phyloP scores from a whole-genome alignment of 2,329 filamentous ascomycete species.

The Fusarium pseudograminearum region DNA sequence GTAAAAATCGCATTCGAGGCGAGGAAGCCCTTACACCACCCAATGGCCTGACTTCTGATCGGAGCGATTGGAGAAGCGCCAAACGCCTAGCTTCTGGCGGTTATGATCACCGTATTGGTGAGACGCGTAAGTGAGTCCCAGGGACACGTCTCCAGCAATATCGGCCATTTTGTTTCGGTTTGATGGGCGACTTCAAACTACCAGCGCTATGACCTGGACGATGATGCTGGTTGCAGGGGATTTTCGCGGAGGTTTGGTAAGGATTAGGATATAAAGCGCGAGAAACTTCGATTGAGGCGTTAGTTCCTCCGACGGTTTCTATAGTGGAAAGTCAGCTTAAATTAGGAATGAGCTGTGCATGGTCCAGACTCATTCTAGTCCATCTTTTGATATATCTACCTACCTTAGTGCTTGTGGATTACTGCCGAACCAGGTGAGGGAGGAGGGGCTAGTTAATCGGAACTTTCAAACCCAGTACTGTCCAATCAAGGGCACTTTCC shows the following conservation, averaged over 20 bases:
- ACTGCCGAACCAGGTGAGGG: constrained; percentile 9
- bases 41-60: constrained; percentile 47
- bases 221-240: constrained; percentile 8
- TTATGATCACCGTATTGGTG: constrained; percentile 55
- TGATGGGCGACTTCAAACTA: constrained; percentile 9
- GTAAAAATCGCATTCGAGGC: constrained; percentile 3
- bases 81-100: constrained; percentile 62
- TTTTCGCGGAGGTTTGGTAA: constrained; percentile 7
- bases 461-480: constrained; percentile 17
- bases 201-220: constrained; percentile 23
- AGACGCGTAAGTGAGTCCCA: constrained; percentile 50
- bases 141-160: constrained; percentile 32
- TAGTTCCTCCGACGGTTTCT: constrained; percentile 2
- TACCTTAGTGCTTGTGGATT: background rate
- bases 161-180: constrained; percentile 37
- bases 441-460: constrained; percentile 11
- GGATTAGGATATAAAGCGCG: constrained; percentile 18
- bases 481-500: constrained; percentile 35
- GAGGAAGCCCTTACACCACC: constrained; percentile 52
- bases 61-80: constrained; percentile 51
- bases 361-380: constrained; percentile 7
- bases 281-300: constrained; percentile 23
- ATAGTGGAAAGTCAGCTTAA: constrained; percentile 16
- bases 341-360: constrained; percentile 4
- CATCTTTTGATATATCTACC: background rate